These are phyloP conservation scores for Alloteropsis semialata DNA, from an alignment of 176 grass and related monocot species.

Conservation along the genomic window DNA sequence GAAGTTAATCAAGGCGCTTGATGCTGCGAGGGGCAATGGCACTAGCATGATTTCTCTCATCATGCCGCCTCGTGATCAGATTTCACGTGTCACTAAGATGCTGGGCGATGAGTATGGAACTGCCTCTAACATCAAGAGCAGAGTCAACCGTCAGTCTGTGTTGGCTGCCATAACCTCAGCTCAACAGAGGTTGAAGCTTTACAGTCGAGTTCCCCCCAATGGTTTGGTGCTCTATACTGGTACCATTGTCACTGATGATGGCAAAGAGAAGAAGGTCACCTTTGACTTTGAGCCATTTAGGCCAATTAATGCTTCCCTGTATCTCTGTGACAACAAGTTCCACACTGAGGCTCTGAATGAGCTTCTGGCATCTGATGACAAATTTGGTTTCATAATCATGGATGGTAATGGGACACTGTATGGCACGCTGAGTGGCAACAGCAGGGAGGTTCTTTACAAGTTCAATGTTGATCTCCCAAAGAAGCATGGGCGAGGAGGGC, in stretches of 20 bases:
- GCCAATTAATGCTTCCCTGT: conserved; percentile 56
- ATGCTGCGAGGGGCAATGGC: conserved; percentile 58
- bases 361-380: conserved; percentile 57
- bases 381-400: conserved; percentile 59
- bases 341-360: conserved; percentile 63
- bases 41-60: conserved; percentile 76
- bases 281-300: conserved; percentile 73
- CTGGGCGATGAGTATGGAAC: conserved; percentile 72
- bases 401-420: conserved; percentile 60
- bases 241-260: conserved; percentile 60
- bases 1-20: conserved; percentile 58
- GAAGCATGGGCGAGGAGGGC: conserved; percentile 62
- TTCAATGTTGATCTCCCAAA: conserved; percentile 64
- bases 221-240: conserved; percentile 74
- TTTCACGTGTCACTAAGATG: conserved; percentile 63
- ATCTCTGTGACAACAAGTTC: conserved; percentile 75
- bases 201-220: conserved; percentile 57
- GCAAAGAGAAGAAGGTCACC: conserved; percentile 75
- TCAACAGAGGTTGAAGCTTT: conserved; percentile 65
- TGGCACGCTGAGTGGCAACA: conserved; percentile 56
- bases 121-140: conserved; percentile 74
- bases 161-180: conserved; percentile 68
- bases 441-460: conserved; percentile 52
- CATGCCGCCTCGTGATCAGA: conserved; percentile 66
- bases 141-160: conserved; percentile 66